Evolutionary conservation across 2,329 filamentous ascomycete genomes (phyloP).

Genomic region (Raffaelea arxii): DNA sequence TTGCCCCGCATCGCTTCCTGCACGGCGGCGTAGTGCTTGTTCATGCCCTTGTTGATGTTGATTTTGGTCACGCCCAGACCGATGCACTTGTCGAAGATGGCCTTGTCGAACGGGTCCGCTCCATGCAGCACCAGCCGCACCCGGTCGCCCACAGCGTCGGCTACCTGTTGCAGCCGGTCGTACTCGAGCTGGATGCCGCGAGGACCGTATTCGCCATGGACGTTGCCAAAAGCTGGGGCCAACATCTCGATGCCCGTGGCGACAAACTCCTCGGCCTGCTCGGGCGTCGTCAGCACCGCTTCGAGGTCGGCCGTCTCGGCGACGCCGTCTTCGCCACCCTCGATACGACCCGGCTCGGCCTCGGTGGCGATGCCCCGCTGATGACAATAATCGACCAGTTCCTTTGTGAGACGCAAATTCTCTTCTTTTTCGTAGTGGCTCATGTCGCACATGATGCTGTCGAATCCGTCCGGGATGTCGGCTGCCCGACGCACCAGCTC

Average conservation of each 20-base stretch:
- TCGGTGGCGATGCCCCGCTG: conserved; percentile 55
- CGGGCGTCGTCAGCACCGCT: conserved; percentile 51
- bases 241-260: conserved; percentile 64
- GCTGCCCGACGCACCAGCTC: conserved; percentile 51
- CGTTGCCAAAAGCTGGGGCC: conserved; percentile 67
- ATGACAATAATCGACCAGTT: conserved; percentile 55
- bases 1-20: conserved; percentile 35
- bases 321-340: conserved; percentile 60
- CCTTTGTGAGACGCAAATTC: conserved; percentile 51
- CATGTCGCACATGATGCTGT: conserved; percentile 69
- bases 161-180: conserved; percentile 34
- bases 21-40: conserved; percentile 34
- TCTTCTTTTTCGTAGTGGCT: conserved; percentile 59
- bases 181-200: conserved; percentile 55
- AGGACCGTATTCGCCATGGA: conserved; percentile 64
- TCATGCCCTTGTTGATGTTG: conserved; percentile 44
- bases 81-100: conserved; percentile 35
- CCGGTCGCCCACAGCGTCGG: conserved; percentile 30
- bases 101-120: conserved; percentile 35
- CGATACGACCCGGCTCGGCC: conserved; percentile 53
- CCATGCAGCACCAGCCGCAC: conserved; percentile 39
- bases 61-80: conserved; percentile 34
- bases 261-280: conserved; percentile 62
- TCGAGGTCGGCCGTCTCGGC: conserved; percentile 42
- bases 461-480: conserved; percentile 49